Conservation (phyloP, 1,284 basidiomycete genomes). For the Cryptococcus maquisensis region DNA sequence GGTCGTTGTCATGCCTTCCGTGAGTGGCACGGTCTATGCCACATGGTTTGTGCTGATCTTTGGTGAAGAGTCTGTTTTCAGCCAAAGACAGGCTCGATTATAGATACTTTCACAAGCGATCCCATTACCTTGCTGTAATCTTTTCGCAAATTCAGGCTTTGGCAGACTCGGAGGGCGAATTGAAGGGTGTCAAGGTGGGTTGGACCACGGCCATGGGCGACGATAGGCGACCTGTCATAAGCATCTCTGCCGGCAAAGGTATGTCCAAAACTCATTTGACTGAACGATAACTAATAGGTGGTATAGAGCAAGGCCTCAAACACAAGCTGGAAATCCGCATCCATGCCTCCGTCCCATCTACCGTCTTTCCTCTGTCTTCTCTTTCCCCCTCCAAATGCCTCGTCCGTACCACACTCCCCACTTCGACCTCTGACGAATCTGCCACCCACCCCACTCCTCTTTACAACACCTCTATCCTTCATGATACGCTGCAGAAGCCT, state of each 20-base stretch:
- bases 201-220: constrained; percentile 60
- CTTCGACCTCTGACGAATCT: constrained; percentile 6
- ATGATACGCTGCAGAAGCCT: constrained; percentile 60
- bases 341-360: constrained; percentile 61
- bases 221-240: constrained; percentile 40
- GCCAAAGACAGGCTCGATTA: constrained; percentile 90
- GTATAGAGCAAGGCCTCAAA: constrained; percentile 58
- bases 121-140: constrained; percentile 81
- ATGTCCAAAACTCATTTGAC: background rate
- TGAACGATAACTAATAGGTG: background rate
- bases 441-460: constrained; percentile 58
- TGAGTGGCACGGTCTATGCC: constrained; percentile 46
- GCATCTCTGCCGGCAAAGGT: constrained; percentile 22
- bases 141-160: constrained; percentile 59
- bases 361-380: constrained; percentile 60
- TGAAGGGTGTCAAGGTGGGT: constrained; percentile 61
- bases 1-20: constrained; percentile 79
- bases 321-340: constrained; percentile 67
- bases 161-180: constrained; percentile 56
- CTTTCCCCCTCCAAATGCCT: constrained; percentile 74
- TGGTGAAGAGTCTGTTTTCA: constrained; percentile 62
- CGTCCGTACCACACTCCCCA: constrained; percentile 48
- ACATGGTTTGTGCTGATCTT: background rate
- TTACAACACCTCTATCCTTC: constrained; percentile 74
- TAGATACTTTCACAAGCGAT: constrained; percentile 88